A percentile compares a stretch with the other conserved stretches of the same genome.
phyloP scores from a whole-genome alignment of 257 asterid genomes.

The Lithospermum erythrorhizon region DNA sequence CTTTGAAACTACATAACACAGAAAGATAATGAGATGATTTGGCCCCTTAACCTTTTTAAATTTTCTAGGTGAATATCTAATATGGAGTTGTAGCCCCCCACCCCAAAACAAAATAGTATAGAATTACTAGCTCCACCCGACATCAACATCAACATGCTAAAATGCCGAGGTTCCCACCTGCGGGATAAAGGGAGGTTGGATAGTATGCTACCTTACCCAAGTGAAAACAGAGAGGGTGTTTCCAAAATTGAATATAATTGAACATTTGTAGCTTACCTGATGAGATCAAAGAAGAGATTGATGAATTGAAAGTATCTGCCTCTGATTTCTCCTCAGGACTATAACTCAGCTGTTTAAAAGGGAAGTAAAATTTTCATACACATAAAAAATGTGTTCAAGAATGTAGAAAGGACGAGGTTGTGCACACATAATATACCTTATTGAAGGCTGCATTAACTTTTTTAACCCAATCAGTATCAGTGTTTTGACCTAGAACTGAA shows the following conservation, averaged over 20 bases:
- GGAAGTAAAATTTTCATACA: background rate
- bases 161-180: too few species aligned
- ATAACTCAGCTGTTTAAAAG: slow-evolving; percentile 53
- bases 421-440: slow-evolving; percentile 40
- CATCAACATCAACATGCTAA: too few species aligned
- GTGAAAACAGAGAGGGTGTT: too few species aligned
- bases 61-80: too few species aligned
- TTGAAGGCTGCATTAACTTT: slow-evolving; percentile 59
- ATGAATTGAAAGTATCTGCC: slow-evolving; percentile 53
- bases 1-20: slow-evolving; percentile 37
- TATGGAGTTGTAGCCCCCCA: too few species aligned
- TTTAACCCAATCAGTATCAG: slow-evolving; percentile 65
- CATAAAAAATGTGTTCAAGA: slow-evolving; percentile 6
- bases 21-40: background rate
- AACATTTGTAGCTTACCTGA: slow-evolving; percentile 34
- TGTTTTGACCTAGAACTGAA: slow-evolving; percentile 61
- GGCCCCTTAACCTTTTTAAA: too few species aligned
- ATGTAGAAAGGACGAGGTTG: background rate
- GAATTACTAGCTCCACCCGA: too few species aligned
- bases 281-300: slow-evolving; percentile 54
- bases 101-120: too few species aligned
- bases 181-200: too few species aligned
- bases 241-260: too few species aligned
- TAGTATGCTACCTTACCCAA: too few species aligned
- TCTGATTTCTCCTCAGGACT: slow-evolving; percentile 74